These are phyloP conservation scores for Dendrobium officinale DNA, from an alignment of 106 monocot species.

Conservation along the genomic window DNA sequence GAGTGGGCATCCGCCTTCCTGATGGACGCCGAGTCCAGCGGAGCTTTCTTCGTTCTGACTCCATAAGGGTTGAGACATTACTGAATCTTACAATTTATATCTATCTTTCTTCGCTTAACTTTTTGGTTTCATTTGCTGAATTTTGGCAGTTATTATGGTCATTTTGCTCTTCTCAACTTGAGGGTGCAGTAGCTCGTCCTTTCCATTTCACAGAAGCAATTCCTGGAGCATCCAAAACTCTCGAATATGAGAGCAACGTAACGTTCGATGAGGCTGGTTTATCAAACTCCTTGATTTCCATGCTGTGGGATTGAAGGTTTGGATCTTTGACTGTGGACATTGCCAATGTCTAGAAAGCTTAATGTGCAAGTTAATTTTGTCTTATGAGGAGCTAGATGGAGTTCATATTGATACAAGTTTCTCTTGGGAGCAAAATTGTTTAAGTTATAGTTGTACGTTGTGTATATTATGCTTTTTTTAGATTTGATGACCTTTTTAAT, in stretches of 20 bases:
- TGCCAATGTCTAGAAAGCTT: neutral
- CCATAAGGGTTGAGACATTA: slow-evolving; percentile 47
- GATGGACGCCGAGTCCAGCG: slow-evolving; percentile 73
- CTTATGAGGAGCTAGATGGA: neutral
- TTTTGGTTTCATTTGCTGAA: neutral
- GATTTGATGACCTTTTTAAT: slow-evolving; percentile 1
- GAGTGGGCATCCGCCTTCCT: slow-evolving; percentile 82
- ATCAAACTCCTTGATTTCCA: slow-evolving; percentile 18
- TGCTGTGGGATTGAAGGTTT: slow-evolving; percentile 19
- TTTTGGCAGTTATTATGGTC: slow-evolving; percentile 59
- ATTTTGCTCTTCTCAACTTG: slow-evolving; percentile 41
- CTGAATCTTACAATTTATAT: neutral
- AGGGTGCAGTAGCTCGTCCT: slow-evolving; percentile 22
- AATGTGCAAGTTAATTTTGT: neutral
- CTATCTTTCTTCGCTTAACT: neutral
- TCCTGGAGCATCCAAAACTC: slow-evolving; percentile 48
- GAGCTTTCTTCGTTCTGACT: slow-evolving; percentile 56
- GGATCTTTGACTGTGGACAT: neutral
- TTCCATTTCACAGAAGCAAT: slow-evolving; percentile 60
- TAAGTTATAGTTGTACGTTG: neutral
- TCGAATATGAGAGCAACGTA: slow-evolving; percentile 29
- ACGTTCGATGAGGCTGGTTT: slow-evolving; percentile 45
- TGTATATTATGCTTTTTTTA: neutral
- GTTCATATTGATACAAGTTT: neutral
- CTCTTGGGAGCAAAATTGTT: neutral